These are phyloP conservation scores for Auricularia auricula-judae DNA, from an alignment of 768 basidiomycete genomes.

Conservation along the genomic window DNA sequence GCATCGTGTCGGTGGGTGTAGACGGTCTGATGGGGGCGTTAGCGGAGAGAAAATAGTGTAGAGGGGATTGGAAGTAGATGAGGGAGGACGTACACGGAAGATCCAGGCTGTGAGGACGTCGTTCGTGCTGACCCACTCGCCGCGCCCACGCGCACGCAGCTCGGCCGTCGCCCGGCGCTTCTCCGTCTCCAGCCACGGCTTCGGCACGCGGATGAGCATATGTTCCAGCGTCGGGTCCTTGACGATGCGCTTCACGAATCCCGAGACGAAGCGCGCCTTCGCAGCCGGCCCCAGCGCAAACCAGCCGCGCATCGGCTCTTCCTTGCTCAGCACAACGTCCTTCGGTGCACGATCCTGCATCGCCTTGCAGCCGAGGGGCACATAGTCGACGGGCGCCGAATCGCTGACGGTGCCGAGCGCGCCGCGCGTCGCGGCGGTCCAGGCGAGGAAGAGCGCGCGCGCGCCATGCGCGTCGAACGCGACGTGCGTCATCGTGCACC, in stretches of 20 bases:
- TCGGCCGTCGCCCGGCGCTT: background rate
- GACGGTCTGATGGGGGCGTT: background rate
- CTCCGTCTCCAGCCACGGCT: background rate
- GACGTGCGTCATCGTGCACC: background rate
- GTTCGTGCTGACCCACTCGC: background rate
- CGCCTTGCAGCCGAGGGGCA: background rate
- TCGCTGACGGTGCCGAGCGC: background rate
- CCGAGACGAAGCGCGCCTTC: background rate
- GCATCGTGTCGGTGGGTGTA: background rate
- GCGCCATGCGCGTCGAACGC: background rate
- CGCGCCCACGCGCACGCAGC: background rate
- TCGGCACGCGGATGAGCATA: background rate
- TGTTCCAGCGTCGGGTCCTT: background rate
- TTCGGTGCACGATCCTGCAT: background rate
- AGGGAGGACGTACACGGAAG: background rate
- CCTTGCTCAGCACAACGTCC: background rate
- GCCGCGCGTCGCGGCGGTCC: background rate
- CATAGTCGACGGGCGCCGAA: background rate
- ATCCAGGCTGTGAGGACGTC: background rate
- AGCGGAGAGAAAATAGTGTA: background rate
- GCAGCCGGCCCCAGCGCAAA: background rate
- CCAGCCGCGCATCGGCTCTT: background rate
- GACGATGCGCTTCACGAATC: background rate
- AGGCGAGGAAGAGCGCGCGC: background rate
- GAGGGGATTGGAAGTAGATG: too few relatives aligned